phyloP scores from a whole-genome alignment of 768 basidiomycete species.

The Melanogaster broomeanus region DNA sequence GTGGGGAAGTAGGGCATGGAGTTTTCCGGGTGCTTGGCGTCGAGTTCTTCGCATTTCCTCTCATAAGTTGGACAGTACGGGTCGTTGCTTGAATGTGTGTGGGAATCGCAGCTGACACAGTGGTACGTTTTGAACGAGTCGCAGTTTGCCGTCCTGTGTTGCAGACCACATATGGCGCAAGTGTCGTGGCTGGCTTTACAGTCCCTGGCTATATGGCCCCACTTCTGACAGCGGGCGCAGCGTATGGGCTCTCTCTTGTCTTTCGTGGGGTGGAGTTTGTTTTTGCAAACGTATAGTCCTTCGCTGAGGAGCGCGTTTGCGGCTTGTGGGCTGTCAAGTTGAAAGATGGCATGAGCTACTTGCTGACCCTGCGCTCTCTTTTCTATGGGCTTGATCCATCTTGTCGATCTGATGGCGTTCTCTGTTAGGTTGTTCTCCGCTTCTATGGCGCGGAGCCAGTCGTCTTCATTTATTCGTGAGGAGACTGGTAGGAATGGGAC shows the following conservation, averaged over 20 bases:
- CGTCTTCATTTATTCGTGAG: no score
- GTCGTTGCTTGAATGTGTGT: no score
- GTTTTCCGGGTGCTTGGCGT: no score
- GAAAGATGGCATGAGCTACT: background rate
- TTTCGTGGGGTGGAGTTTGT: background rate
- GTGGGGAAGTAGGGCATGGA: no score
- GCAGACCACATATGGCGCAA: background rate
- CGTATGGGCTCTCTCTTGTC: background rate
- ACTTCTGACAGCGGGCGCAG: background rate
- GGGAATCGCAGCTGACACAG: no score
- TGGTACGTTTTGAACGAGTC: no score
- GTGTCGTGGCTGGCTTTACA: background rate
- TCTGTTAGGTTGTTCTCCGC: background rate
- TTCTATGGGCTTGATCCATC: background rate
- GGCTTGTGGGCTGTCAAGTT: background rate
- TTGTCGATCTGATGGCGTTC: background rate
- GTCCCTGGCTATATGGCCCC: slow-evolving; percentile 1
- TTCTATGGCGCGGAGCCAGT: background rate
- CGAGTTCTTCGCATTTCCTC: no score
- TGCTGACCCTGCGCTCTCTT: background rate
- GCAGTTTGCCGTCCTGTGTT: background rate
- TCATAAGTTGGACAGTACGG: no score
- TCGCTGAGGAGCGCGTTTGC: background rate
- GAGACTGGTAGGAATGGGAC: background rate
- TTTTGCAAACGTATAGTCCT: background rate